Conservation (phyloP, 345 rosid species). For the Populus tremula region DNA sequence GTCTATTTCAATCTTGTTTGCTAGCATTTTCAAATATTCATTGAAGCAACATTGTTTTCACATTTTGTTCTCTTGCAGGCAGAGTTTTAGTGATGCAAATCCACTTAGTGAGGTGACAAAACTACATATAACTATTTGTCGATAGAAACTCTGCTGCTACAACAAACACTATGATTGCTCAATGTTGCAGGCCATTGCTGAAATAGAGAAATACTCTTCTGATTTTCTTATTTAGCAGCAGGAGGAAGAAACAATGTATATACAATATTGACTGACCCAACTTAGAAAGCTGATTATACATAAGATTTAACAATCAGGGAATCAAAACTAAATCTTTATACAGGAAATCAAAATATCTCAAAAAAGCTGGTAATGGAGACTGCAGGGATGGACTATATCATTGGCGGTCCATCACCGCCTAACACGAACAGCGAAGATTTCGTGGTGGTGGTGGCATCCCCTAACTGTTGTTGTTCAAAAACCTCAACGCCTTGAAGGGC, state of each 20-base stretch:
- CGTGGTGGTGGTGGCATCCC: not conserved
- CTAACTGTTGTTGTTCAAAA: not conserved
- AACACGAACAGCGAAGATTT: constrained; percentile 2
- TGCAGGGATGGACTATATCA: not conserved
- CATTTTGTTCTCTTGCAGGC: constrained; percentile 7
- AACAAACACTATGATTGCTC: not conserved
- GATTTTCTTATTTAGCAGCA: no score
- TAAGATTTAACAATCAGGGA: no score
- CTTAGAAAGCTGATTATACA: no score
- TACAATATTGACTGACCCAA: no score
- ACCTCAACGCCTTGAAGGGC: not conserved
- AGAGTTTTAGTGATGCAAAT: constrained; percentile 5
- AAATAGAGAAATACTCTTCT: not conserved
- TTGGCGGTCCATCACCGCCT: not conserved
- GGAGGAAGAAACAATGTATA: no score
- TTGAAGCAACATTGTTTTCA: no score
- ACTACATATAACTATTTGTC: not conserved
- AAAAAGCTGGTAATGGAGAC: not conserved
- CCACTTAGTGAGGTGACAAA: constrained; percentile 18
- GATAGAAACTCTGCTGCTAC: not conserved
- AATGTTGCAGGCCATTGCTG: not conserved
- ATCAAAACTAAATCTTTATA: no score
- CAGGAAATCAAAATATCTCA: no score
- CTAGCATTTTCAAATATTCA: not conserved
- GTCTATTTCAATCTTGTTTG: not conserved